A percentile compares a stretch with the other conserved stretches of the same genome.
phyloP scores from a whole-genome alignment of 306 rosid genomes.

The Cucumis sativus region DNA sequence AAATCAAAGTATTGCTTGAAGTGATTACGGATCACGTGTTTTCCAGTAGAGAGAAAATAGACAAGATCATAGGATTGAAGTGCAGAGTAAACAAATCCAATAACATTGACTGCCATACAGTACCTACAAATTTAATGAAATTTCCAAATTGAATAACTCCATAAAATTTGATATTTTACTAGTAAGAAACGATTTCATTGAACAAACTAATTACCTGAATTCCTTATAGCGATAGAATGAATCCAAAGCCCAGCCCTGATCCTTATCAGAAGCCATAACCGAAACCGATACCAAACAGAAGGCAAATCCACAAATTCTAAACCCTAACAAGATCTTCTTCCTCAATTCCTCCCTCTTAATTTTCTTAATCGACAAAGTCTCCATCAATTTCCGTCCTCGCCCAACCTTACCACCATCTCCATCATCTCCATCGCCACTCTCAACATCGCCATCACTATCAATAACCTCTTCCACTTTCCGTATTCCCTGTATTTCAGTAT shows the following conservation, averaged over 20 bases:
- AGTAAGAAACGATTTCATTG: not conserved
- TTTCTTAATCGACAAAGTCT: conserved; percentile 25
- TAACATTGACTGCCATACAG: conserved; percentile 36
- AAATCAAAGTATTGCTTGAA: conserved; percentile 35
- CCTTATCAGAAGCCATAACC: conserved; percentile 44
- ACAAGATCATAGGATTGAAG: conserved; percentile 40
- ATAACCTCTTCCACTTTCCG: conserved; percentile 6
- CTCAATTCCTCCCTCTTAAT: conserved; percentile 25
- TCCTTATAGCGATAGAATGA: conserved; percentile 49
- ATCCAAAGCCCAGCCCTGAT: conserved; percentile 55
- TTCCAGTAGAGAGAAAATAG: conserved; percentile 28
- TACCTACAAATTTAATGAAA: conserved; percentile 32
- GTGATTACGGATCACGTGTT: conserved; percentile 23
- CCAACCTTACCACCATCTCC: conserved; percentile 16
- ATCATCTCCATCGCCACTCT: not conserved
- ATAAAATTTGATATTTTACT: not conserved
- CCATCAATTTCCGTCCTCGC: conserved; percentile 24
- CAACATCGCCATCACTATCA: not conserved
- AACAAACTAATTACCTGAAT: conserved; percentile 32
- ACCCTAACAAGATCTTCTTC: conserved; percentile 31
- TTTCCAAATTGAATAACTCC: not conserved
- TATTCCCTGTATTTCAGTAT: conserved; percentile 17
- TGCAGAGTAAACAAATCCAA: conserved; percentile 57
- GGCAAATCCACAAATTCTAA: conserved; percentile 36
- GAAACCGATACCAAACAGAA: conserved; percentile 54